Conservation (phyloP, 805 yeast genomes). For the Saccharomycopsis sp. region DNA sequence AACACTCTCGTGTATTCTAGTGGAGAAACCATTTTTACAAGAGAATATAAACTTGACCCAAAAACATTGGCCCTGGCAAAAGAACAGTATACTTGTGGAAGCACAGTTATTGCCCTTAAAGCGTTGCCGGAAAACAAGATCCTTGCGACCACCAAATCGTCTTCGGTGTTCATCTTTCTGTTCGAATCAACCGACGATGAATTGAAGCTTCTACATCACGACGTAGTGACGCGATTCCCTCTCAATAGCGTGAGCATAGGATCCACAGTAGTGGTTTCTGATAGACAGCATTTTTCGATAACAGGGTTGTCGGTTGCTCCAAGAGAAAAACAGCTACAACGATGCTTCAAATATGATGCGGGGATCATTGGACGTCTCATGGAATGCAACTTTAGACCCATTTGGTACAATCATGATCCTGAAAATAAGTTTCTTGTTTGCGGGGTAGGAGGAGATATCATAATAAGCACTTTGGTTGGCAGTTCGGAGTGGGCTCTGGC, state of each 20-base stretch:
- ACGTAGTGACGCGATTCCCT: constrained; percentile 5
- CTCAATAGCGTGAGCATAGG: neutral
- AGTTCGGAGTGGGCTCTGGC: neutral
- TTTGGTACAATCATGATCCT: neutral
- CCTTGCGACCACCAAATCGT: constrained; percentile 5
- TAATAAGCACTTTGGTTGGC: neutral
- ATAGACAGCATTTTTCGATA: constrained; percentile 8
- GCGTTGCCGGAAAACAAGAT: constrained; percentile 1
- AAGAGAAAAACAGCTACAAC: neutral
- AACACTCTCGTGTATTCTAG: constrained; percentile 13
- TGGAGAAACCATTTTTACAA: constrained; percentile 6
- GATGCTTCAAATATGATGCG: neutral
- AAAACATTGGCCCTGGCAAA: constrained; percentile 7
- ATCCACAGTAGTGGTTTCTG: constrained; percentile 6
- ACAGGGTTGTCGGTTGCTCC: constrained; percentile 2
- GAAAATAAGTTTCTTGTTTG: constrained; percentile 5
- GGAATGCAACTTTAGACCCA: neutral
- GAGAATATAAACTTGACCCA: constrained; percentile 3
- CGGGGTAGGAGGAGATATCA: constrained; percentile 10
- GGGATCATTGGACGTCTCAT: neutral
- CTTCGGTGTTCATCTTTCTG: constrained; percentile 1
- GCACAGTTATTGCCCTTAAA: constrained; percentile 2
- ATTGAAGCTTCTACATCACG: neutral
- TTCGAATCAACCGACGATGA: neutral
- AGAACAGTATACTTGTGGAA: constrained; percentile 10